Conservation (phyloP, 2,329 filamentous ascomycete genomes). For the Corniculantispora saksenae region DNA sequence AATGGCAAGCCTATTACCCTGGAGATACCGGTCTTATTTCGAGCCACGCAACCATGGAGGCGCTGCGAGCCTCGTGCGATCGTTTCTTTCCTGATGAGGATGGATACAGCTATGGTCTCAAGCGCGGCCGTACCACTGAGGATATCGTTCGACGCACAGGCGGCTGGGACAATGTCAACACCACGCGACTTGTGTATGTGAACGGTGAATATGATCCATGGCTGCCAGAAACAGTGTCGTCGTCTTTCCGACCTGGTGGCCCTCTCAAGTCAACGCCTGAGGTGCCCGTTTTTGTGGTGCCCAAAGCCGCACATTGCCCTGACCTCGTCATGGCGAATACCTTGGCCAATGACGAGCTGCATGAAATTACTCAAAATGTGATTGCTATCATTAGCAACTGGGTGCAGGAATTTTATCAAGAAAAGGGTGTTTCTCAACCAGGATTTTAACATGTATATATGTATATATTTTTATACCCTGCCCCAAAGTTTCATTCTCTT, state of each 20-base stretch:
- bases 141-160: conserved; percentile 29
- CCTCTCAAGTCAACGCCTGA: conserved; percentile 45
- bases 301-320: conserved; percentile 56
- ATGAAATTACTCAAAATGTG: conserved; percentile 56
- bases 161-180: conserved; percentile 16
- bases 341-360: conserved; percentile 56
- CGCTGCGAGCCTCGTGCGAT: conserved; percentile 16
- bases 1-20: conserved; percentile 10
- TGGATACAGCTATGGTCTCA: conserved; percentile 35
- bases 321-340: conserved; percentile 65
- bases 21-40: conserved; percentile 17
- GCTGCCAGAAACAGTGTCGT: conserved; percentile 13
- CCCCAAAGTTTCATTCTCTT: too few relatives aligned
- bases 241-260: conserved; percentile 13
- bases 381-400: conserved; percentile 61
- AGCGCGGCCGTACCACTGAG: conserved; percentile 38
- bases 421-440: conserved; percentile 15
- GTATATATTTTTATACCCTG: too few relatives aligned
- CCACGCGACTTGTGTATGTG: conserved; percentile 18
- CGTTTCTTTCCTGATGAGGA: conserved; percentile 17
- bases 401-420: conserved; percentile 56
- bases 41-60: not conserved
- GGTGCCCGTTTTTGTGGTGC: conserved; percentile 42
- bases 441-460: not conserved
- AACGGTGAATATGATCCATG: conserved; percentile 19